Conservation (phyloP, 352 stramenopile species). For the Phytophthora nicotianae region DNA sequence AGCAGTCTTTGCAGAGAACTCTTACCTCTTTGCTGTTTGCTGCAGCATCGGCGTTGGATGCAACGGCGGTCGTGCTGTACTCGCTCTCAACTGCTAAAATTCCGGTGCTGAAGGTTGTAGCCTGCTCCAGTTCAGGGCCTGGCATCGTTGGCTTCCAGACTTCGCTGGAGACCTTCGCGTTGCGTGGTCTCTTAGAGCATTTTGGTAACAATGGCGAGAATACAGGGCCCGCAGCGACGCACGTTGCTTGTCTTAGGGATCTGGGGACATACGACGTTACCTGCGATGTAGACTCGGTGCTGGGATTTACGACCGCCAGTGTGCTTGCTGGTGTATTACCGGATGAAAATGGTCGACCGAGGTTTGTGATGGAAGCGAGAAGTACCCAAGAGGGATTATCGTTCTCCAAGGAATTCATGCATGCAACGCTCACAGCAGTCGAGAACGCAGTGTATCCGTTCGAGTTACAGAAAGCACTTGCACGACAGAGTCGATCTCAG, state of each 20-base stretch:
- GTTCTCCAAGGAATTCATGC: constrained; percentile 66
- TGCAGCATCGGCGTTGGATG: constrained; percentile 41
- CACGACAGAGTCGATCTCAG: constrained; percentile 24
- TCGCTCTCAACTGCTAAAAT: constrained; percentile 43
- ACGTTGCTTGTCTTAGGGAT: constrained; percentile 52
- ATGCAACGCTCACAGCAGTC: constrained; percentile 54
- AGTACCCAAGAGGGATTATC: constrained; percentile 41
- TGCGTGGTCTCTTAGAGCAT: constrained; percentile 48
- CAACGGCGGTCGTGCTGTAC: constrained; percentile 62
- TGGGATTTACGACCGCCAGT: constrained; percentile 29
- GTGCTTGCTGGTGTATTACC: constrained; percentile 44
- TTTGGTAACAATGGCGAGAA: constrained; percentile 18
- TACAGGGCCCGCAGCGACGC: constrained; percentile 30
- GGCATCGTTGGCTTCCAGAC: constrained; percentile 55
- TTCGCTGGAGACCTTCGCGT: constrained; percentile 49
- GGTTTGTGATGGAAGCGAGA: constrained; percentile 68
- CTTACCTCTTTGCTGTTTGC: constrained; percentile 53
- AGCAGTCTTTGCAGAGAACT: constrained; percentile 50
- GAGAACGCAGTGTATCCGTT: constrained; percentile 76
- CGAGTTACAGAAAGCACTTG: constrained; percentile 51
- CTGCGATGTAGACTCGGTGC: constrained; percentile 52
- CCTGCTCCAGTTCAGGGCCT: constrained; percentile 48
- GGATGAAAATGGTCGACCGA: constrained; percentile 51
- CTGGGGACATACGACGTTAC: constrained; percentile 43
- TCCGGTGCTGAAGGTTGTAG: constrained; percentile 48